Evolutionary conservation across 768 basidiomycete species (phyloP).

Genomic region (Russula ochroleuca): DNA sequence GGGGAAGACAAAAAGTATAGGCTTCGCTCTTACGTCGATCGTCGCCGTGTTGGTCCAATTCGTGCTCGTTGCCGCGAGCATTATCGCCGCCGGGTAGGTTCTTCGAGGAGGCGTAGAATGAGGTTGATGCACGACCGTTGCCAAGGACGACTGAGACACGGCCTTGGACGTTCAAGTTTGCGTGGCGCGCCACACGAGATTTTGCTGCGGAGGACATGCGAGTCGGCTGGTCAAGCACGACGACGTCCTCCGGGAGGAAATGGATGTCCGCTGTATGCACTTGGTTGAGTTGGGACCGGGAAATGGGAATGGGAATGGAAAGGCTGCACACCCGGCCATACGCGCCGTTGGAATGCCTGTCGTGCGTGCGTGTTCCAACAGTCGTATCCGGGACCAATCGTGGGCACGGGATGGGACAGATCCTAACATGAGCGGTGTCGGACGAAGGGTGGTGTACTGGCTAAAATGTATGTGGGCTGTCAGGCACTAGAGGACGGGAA

Average conservation of each 20-base stretch:
- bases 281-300: background rate
- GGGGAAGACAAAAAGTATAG: background rate
- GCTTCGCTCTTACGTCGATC: background rate
- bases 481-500: no score
- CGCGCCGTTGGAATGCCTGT: constrained; percentile 77
- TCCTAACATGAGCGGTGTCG: constrained; percentile 3
- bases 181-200: background rate
- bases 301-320: background rate
- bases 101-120: constrained; percentile 12
- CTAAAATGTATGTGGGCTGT: constrained; percentile 9
- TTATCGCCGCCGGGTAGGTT: constrained; percentile 2
- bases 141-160: constrained; percentile 16
- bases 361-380: constrained; percentile 57
- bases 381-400: constrained; percentile 62
- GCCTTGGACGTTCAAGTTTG: background rate
- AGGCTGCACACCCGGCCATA: constrained; percentile 60
- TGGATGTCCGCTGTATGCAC: background rate
- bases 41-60: background rate
- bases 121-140: constrained; percentile 23
- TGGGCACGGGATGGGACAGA: no score
- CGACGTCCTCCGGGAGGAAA: background rate
- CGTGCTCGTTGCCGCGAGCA: constrained; percentile 8
- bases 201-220: background rate
- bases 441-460: constrained; percentile 45
- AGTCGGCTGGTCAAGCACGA: background rate